Conservation (phyloP, 768 basidiomycete genomes). For the Mycena metata region DNA sequence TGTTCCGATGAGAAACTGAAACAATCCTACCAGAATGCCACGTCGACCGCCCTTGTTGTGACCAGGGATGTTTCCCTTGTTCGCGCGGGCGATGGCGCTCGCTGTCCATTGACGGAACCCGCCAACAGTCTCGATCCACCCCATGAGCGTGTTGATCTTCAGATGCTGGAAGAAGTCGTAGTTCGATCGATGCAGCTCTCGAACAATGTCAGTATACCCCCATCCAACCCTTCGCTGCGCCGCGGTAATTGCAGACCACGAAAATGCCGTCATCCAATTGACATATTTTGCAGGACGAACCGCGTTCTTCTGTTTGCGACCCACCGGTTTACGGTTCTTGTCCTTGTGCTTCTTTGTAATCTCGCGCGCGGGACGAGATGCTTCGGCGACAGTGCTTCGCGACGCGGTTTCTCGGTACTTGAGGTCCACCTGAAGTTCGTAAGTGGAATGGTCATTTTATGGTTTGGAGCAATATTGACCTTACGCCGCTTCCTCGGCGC, state of each 20-base stretch:
- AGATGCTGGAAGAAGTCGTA: conserved; percentile 27
- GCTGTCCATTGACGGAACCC: conserved; percentile 23
- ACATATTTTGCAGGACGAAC: neutral
- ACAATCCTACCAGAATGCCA: too few relatives aligned
- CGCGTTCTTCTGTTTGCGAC: conserved; percentile 12
- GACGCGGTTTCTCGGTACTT: neutral
- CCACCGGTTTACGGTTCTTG: neutral
- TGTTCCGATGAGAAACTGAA: too few relatives aligned
- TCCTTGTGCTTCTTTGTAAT: neutral
- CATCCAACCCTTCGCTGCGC: too few relatives aligned
- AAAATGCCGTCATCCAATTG: too few relatives aligned
- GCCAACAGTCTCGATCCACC: conserved; percentile 23
- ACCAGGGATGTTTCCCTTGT: conserved; percentile 26
- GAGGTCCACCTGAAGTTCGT: too few relatives aligned
- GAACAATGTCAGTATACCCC: neutral
- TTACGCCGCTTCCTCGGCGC: conserved; percentile 11
- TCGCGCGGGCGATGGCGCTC: conserved; percentile 14
- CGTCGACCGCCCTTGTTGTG: conserved; percentile 26
- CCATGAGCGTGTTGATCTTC: conserved; percentile 10
- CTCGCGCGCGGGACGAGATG: neutral
- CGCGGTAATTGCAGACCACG: too few relatives aligned
- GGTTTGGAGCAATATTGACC: conserved; percentile 17
- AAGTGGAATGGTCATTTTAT: too few relatives aligned
- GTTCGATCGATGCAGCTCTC: conserved; percentile 18
- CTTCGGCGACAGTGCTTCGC: neutral